Evolutionary conservation across 2,329 filamentous ascomycete genomes (phyloP), one percentile per base, ranked within the genome.

Genomic region (Aspergillus amoenus): DNA sequence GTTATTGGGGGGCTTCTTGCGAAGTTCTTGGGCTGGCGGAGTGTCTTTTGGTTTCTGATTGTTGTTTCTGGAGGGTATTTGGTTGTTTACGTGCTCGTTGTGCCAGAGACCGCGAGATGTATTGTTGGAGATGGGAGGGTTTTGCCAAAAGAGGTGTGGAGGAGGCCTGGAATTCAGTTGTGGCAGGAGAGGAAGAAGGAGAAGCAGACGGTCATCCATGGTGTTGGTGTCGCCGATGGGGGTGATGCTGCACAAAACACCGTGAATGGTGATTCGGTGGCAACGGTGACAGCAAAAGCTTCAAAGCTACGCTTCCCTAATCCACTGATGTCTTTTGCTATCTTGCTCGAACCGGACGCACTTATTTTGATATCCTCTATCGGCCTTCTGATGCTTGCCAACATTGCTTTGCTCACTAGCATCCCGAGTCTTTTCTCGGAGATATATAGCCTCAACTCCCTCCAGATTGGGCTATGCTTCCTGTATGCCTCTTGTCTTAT

Each of bases 41-140:
- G 82, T 54, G 84, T 88, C 55, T 89, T 89, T 64, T 89, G 86
- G 86, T 88, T 89, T 65, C 78, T 87, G 55, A 78, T 82, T 39
- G 86, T 89, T 39, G 72, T 73, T 1, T 68, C 73, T 0, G 65
- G 62, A 0, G 70, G 64, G 3, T 70, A 74, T 0, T 83, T 82
- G 70, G 70, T 87, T 27, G 58, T 87, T 3, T 79, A 84, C 0
- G 83, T 84, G 57, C 65, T 80, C 3, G 62, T 87, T 11, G 76
- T 82, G 5, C 88, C 86, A 0, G 79, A 81, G 60, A 81, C 78
- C 3, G 52, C 62, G n/a, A 69, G 75, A 7, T 70, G 65, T 32
- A 62, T 71, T 41, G 64, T 69, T 32, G 67, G 65, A 1, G 61
- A 70, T 58, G 69, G 69, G 17, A 63, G 65, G 4, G 57, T 68